Conservation (phyloP, 2,329 filamentous ascomycete genomes). For the Boeremia lycopersici region DNA sequence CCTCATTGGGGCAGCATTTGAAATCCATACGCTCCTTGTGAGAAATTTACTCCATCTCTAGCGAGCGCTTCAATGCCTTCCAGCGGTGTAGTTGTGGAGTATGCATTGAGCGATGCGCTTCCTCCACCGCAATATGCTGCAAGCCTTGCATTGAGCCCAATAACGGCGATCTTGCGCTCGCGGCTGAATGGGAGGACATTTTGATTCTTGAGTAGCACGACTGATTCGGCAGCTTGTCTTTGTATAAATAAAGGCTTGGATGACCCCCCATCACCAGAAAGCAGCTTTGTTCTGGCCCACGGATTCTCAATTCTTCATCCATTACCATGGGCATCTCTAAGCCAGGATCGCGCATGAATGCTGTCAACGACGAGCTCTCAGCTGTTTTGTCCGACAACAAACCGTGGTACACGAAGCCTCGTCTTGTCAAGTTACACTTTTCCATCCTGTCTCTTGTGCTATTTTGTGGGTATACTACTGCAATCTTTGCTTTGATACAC, state of each 20-base stretch:
- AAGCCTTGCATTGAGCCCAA: too few species aligned
- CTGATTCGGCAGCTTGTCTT: not conserved
- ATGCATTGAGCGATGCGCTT: too few species aligned
- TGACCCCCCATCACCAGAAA: not conserved
- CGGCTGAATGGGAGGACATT: too few species aligned
- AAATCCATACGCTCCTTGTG: too few species aligned
- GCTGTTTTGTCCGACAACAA: conserved; percentile 13
- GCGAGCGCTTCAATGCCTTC: too few species aligned
- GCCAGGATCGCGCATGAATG: not conserved
- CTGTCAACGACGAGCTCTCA: not conserved
- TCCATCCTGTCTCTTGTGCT: conserved; percentile 10
- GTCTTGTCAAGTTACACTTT: conserved; percentile 18
- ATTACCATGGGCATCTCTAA: not conserved
- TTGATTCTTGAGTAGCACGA: too few species aligned
- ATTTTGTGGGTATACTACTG: conserved; percentile 4
- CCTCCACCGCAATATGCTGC: too few species aligned
- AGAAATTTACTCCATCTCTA: too few species aligned
- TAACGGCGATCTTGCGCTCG: too few species aligned
- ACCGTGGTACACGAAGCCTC: conserved; percentile 11
- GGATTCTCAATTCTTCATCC: not conserved
- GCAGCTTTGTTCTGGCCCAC: not conserved
- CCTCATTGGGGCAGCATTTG: too few species aligned
- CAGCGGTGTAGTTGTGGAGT: too few species aligned
- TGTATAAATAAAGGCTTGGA: not conserved
- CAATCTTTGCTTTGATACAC: not conserved